Conservation (phyloP, 2,329 filamentous ascomycete genomes). For the Aspergillus brunneoviolaceus region DNA sequence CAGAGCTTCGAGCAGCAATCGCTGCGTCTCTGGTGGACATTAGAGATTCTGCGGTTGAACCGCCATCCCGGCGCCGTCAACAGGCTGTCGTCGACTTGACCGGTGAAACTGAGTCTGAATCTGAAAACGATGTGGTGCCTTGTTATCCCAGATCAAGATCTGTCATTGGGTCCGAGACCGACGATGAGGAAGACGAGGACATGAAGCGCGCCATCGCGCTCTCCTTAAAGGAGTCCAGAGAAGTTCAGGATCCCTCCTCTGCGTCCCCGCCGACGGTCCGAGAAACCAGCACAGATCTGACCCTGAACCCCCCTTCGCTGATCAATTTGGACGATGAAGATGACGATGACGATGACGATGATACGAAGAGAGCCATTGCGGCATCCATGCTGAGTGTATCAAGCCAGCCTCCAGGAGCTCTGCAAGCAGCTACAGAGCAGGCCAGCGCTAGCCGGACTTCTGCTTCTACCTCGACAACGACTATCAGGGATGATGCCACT, state of each 20-base stretch:
- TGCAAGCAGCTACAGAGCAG: neutral
- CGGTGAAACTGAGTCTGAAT: slow-evolving; percentile 26
- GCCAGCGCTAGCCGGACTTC: neutral
- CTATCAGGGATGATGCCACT: neutral
- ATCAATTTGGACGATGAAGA: neutral
- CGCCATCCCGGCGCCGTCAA: neutral
- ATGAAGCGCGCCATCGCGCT: slow-evolving; percentile 37
- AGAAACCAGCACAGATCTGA: neutral
- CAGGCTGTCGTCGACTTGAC: slow-evolving; percentile 36
- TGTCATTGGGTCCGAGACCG: slow-evolving; percentile 27
- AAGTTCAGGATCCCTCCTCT: slow-evolving; percentile 7
- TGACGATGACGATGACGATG: neutral
- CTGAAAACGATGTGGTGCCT: slow-evolving; percentile 24
- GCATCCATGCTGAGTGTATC: neutral
- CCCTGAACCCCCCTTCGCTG: neutral
- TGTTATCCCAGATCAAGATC: slow-evolving; percentile 31
- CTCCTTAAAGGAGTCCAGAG: slow-evolving; percentile 29
- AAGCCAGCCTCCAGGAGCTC: neutral
- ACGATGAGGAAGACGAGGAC: slow-evolving; percentile 30
- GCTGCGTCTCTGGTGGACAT: slow-evolving; percentile 24
- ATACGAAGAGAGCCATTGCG: neutral
- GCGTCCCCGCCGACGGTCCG: neutral
- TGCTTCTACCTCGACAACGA: neutral
- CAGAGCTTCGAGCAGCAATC: slow-evolving; percentile 19
- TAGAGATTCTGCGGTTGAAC: neutral